These are phyloP conservation scores for Pichia thaimueangensis DNA, from an alignment of 805 yeast genomes.

Conservation along the genomic window DNA sequence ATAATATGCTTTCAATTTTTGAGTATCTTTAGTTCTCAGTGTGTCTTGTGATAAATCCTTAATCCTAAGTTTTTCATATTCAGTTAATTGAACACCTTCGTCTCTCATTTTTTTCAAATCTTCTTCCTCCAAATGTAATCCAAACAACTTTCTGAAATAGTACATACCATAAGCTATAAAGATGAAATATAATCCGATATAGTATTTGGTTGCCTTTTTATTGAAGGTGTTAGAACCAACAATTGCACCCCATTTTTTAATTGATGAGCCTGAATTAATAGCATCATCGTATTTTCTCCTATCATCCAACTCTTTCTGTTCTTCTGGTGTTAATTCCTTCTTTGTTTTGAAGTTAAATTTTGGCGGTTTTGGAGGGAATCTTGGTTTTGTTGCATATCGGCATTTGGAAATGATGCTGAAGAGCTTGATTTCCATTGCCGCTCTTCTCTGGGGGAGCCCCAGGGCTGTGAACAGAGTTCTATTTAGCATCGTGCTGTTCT, in stretches of 20 bases:
- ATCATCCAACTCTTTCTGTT: slow-evolving; percentile 25
- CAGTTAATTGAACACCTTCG: slow-evolving; percentile 39
- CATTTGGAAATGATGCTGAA: no score
- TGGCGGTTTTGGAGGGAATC: slow-evolving; percentile 17
- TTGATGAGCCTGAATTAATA: slow-evolving; percentile 28
- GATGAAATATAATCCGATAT: slow-evolving; percentile 52
- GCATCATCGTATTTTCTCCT: slow-evolving; percentile 28
- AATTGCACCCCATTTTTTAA: slow-evolving; percentile 46
- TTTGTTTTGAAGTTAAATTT: slow-evolving; percentile 26
- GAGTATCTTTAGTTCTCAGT: slow-evolving; percentile 57
- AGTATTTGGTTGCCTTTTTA: slow-evolving; percentile 55
- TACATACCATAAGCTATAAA: slow-evolving; percentile 54
- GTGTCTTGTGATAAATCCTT: slow-evolving; percentile 52
- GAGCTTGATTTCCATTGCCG: no score
- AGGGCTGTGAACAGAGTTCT: neutral
- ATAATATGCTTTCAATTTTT: slow-evolving; percentile 54
- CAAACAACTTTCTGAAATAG: slow-evolving; percentile 60
- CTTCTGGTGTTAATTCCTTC: slow-evolving; percentile 25
- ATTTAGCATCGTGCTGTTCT: neutral
- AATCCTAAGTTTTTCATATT: slow-evolving; percentile 57
- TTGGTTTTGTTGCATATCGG: neutral
- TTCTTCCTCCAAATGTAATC: slow-evolving; percentile 55
- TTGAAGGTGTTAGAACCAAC: slow-evolving; percentile 51
- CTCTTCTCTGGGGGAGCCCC: neutral
- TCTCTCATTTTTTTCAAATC: slow-evolving; percentile 26